Base-by-base conservation (phyloP, 169 alveolate species). In the Eimeria tenella region DNA sequence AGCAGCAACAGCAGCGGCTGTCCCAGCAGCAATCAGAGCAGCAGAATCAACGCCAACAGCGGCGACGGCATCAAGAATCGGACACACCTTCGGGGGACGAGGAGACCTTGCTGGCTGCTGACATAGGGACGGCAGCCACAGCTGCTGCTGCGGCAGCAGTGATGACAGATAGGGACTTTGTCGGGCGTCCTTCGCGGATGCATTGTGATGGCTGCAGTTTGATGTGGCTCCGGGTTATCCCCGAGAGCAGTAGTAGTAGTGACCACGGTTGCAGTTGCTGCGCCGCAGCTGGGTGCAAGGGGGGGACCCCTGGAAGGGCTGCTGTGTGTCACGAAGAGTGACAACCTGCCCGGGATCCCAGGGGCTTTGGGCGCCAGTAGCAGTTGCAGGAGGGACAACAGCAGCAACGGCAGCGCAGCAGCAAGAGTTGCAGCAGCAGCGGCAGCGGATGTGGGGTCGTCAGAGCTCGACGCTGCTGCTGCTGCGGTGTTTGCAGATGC, bases 401-500 rank as follows among this genome's bases (percentile, higher is more conserved):
- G 56, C 82, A 71, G 55, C 82, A 23, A n/a, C 82, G 23, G 74
- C 74, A 63, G 74, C 74, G 21, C 74, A 25, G 82, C 82, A 23
- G 89, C 70, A 17, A 73, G 42, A 31, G 92, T 25, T 3, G 31
- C 53, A 10, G 53, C 21, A 17, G 13, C 82, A 19, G 11, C 23
- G 0, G 65, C 79, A 25, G 52, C 70, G 49, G 92, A 10, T 4
- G 81, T 63, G 49, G 52, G 49, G 25, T 6, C 15, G 50, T 62
- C 94, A 58, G 68, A 17, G 21, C 21, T 13, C 11, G 21, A 58
- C 11, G 68, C 21, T 58, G 68, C 19, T 58, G 11, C 19, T 58
- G 21, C 68, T 13, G 68, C 68, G 68, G 11, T 17, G 11, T 17
- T 58, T 58, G 68, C 21, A 58, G 68, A 58, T 58, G 19, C 68